Base-by-base conservation (phyloP, 2,329 filamentous ascomycete genomes). In the Cercospora beticola region DNA sequence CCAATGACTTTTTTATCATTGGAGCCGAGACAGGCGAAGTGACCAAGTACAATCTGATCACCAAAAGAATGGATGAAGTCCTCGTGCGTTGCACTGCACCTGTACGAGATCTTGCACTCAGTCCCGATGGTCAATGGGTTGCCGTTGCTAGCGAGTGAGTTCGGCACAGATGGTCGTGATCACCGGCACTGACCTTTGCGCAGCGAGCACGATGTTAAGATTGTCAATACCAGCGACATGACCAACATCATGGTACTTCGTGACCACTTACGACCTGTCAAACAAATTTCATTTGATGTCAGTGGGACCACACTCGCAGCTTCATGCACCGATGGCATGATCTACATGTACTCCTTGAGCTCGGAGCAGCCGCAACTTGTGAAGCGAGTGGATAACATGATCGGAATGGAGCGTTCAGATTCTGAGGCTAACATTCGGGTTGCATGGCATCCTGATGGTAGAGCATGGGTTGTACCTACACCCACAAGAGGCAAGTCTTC, bases 11-110 rank as follows among this genome's bases (percentile, higher is more conserved):
- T 79, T 97, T 97, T 78, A 88, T 98, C 56, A 89, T 93, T 70
- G 95, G 93, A 30, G 92, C 92, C 21, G 94, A 99, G 80, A 94
- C 98, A 81, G 95, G 96, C 76, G 95, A 91, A n/a, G 93, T 99
- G 76, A 97, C 91, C 83, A 88, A 93, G 75, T 99, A 96, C 83
- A 92, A 91, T n/a, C 86, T 97, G 61, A 85, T 87, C 66, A 88
- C 87, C 2, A 89, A 90, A 75, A 80, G 84, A 30, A 92, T 96
- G 81, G 92, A 97, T 70, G 89, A 90, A 68, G 91, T 96, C 72
- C 86, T 99, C 62, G 86, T 93, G 28, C 89, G 95, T 72, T 92
- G 90, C 67, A 90, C 93, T n/a, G 83, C 97, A 2, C 92, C 95
- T 0, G 88, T 97, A 33, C 88, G 95, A 76, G 93, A 97, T 78